Evolutionary conservation across 331 rosid species (phyloP), one percentile per base, ranked within the genome.

Genomic region (Telfairia occidentalis): DNA sequence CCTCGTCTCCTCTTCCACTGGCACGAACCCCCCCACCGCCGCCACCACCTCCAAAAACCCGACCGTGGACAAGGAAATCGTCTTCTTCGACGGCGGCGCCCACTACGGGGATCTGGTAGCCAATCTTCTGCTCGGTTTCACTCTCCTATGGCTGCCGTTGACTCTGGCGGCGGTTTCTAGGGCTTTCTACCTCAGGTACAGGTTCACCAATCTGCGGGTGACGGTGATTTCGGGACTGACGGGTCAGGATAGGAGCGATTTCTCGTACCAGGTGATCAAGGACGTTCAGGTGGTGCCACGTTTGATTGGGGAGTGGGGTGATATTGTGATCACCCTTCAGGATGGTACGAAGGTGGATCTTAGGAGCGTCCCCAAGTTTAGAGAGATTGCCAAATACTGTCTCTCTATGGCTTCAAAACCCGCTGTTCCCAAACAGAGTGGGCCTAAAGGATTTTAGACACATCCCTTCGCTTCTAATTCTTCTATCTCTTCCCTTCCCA

Each of bases 281-380:
- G 97, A 94, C 19, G 97, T 94, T 23, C 96, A 91, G 88, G 96
- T 91, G 15, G 97, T 94, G 54, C 98, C 98, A 0, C 85, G 97
- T 1, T 91, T 94, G 79, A 84, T 91, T 1, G 98, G 98, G 23
- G 97, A 94, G 70, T 94, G 98, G 98, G 98, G 97, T 54, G 98
- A 94, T 29, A 57, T 94, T 63, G 59, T 94, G 77, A 89, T 94
- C 21, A 94, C 98, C 6, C 83, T 91, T 16, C 86, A 83, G 71
- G 97, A 94, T 71, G 98, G 96, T 6, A 94, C 98, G 5, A 88
- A 83, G 67, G 96, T 91, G 0, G 97, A 94, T 64, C 92, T 91
- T 0, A 82, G 98, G 69, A 94, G 98, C 34, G 96, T 90, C 6
- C 98, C 96, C 0, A 91, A 76, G 75, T 94, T 94, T 69, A 87